A percentile compares a stretch with the other conserved stretches of the same genome.
Conservation (phyloP, 768 basidiomycete species). For the Leccinum truebloodii region DNA sequence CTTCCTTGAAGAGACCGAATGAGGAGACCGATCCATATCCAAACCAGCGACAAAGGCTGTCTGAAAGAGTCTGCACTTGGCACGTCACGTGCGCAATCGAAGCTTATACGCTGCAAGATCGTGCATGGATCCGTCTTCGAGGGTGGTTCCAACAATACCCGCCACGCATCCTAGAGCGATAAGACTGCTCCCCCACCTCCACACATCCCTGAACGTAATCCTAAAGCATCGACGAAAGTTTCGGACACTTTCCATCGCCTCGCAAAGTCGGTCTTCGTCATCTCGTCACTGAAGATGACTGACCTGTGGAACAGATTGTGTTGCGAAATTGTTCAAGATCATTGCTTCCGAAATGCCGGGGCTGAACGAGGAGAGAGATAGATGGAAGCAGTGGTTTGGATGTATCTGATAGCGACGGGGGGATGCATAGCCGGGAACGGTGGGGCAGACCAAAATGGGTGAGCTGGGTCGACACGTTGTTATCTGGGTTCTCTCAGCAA, state of each 20-base stretch:
- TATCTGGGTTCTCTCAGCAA: constrained; percentile 73
- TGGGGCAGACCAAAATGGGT: constrained; percentile 62
- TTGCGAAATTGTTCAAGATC: constrained; percentile 45
- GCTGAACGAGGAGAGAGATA: constrained; percentile 76
- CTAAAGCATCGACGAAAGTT: constrained; percentile 11
- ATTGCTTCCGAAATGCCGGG: constrained; percentile 70
- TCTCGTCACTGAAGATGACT: constrained; percentile 12
- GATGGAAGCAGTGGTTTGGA: constrained; percentile 64
- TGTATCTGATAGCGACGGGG: constrained; percentile 33
- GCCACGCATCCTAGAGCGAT: constrained; percentile 8
- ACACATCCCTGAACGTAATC: constrained; percentile 2
- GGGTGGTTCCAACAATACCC: constrained; percentile 6
- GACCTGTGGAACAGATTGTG: constrained; percentile 40
- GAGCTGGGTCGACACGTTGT: constrained; percentile 79
- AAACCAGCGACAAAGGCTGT: constrained; percentile 28
- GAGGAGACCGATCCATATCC: constrained; percentile 26
- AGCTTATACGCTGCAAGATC: constrained; percentile 20
- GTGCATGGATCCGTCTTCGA: constrained; percentile 9
- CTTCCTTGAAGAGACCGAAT: constrained; percentile 27
- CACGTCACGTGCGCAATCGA: not conserved
- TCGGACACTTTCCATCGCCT: constrained; percentile 41
- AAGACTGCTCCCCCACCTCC: constrained; percentile 2
- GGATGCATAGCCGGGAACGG: constrained; percentile 40
- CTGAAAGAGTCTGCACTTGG: constrained; percentile 29
- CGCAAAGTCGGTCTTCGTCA: constrained; percentile 30